Evolutionary conservation across 306 rosid species (phyloP).

Genomic region (Begonia peltatifolia): DNA sequence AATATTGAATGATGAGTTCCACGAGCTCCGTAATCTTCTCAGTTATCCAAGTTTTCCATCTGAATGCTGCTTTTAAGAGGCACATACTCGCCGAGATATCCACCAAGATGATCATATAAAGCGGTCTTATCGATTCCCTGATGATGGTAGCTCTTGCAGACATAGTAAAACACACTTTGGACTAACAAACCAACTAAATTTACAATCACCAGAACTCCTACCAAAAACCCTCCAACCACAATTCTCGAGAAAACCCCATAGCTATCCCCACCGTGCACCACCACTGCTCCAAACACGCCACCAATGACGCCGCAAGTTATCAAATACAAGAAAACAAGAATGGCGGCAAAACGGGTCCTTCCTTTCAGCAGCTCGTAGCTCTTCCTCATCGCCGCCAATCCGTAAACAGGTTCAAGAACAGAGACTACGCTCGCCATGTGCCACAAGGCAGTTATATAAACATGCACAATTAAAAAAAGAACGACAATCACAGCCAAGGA

Average conservation of each 20-base stretch:
- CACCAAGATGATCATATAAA: constrained; percentile 84
- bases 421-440: constrained; percentile 89
- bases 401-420: constrained; percentile 69
- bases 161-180: constrained; percentile 92
- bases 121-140: constrained; percentile 89
- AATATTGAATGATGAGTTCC: constrained; percentile 25
- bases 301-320: constrained; percentile 34
- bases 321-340: constrained; percentile 45
- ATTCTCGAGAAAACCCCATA: constrained; percentile 53
- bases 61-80: constrained; percentile 93
- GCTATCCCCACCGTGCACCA: constrained; percentile 54
- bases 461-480: constrained; percentile 53
- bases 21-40: constrained; percentile 8
- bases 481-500: constrained; percentile 16
- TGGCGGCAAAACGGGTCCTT: constrained; percentile 31
- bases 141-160: constrained; percentile 83
- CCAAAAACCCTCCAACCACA: constrained; percentile 70
- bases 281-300: constrained; percentile 43
- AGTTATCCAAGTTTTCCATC: constrained; percentile 74
- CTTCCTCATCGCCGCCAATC: constrained; percentile 71
- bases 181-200: constrained; percentile 70
- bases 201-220: constrained; percentile 77
- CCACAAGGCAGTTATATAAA: constrained; percentile 81
- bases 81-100: constrained; percentile 94
- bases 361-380: constrained; percentile 74